These are phyloP conservation scores for Lactarius indigo DNA, from an alignment of 768 basidiomycete species.

Conservation along the genomic window DNA sequence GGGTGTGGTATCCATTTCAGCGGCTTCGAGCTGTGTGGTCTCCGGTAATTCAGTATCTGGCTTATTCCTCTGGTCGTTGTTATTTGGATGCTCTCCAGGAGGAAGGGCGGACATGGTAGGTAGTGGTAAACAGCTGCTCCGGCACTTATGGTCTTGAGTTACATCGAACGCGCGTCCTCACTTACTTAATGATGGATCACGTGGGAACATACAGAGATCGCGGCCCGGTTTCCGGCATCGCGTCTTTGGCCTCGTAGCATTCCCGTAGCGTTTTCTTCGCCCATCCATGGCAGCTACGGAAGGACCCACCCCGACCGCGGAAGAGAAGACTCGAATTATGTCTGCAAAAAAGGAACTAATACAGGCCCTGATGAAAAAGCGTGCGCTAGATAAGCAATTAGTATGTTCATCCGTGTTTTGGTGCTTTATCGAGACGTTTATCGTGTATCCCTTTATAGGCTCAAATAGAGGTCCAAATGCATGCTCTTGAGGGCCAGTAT, in stretches of 20 bases:
- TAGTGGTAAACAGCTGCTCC: neutral
- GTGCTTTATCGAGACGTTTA: neutral
- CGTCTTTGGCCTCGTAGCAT: conserved; percentile 3
- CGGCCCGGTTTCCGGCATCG: conserved; percentile 17
- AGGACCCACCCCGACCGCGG: conserved; percentile 44
- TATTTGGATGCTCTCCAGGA: conserved; percentile 17
- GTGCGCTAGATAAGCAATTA: conserved; percentile 71
- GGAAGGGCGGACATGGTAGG: conserved; percentile 20
- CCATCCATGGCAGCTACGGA: conserved; percentile 35
- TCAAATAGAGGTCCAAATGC: conserved; percentile 73
- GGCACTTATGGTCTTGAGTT: neutral
- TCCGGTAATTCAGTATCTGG: conserved; percentile 38
- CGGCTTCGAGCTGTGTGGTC: conserved; percentile 31
- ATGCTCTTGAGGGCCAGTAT: conserved; percentile 71
- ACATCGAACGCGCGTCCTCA: conserved; percentile 24
- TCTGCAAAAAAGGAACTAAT: conserved; percentile 69
- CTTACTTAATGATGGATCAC: conserved; percentile 5
- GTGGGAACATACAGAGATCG: neutral
- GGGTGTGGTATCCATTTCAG: conserved; percentile 70
- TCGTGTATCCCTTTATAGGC: conserved; percentile 44
- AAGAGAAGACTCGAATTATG: conserved; percentile 71
- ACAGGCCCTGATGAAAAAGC: conserved; percentile 70
- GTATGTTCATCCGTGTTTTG: conserved; percentile 39
- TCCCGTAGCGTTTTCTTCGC: neutral
- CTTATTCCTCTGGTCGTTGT: conserved; percentile 35